Evolutionary conservation across 768 basidiomycete genomes (phyloP).

Genomic region (Russula griseocarnosa): DNA sequence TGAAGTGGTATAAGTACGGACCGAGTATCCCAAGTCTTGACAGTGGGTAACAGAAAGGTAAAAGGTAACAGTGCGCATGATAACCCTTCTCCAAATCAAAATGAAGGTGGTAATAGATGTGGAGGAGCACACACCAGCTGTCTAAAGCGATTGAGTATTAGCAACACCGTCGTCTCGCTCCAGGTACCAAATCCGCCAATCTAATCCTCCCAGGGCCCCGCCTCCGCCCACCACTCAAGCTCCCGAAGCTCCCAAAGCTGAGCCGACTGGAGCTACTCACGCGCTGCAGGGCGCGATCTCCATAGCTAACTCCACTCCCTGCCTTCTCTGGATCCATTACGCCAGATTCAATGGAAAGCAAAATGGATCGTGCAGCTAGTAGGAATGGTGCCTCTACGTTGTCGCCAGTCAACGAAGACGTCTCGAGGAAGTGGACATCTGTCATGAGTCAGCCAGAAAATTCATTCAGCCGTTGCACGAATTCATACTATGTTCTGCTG

Average conservation of each 20-base stretch:
- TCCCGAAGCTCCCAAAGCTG: constrained; percentile 85
- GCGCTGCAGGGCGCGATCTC: constrained; percentile 85
- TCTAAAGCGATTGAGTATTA: constrained; percentile 34
- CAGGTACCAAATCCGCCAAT: constrained; percentile 59
- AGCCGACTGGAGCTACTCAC: constrained; percentile 88
- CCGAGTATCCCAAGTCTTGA: neutral
- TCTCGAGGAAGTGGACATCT: constrained; percentile 94
- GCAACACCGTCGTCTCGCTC: constrained; percentile 56
- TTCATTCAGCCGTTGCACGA: neutral
- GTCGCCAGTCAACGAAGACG: constrained; percentile 86
- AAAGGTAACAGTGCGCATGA: constrained; percentile 1
- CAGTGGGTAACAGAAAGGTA: neutral
- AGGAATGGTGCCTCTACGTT: constrained; percentile 94
- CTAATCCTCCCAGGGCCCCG: constrained; percentile 56
- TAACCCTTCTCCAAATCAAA: constrained; percentile 11
- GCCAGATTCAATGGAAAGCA: constrained; percentile 88
- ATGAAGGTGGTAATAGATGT: constrained; percentile 1
- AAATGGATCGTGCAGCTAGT: constrained; percentile 78
- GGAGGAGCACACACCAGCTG: constrained; percentile 6
- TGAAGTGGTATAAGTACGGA: constrained; percentile 38
- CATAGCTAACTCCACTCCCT: constrained; percentile 94
- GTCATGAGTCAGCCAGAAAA: constrained; percentile 8
- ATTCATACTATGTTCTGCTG: constrained; percentile 81
- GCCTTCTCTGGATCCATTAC: constrained; percentile 88
- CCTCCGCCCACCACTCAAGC: constrained; percentile 63